These are phyloP conservation scores for Solanum chacoense DNA, from an alignment of 305 asterid species.

Conservation along the genomic window DNA sequence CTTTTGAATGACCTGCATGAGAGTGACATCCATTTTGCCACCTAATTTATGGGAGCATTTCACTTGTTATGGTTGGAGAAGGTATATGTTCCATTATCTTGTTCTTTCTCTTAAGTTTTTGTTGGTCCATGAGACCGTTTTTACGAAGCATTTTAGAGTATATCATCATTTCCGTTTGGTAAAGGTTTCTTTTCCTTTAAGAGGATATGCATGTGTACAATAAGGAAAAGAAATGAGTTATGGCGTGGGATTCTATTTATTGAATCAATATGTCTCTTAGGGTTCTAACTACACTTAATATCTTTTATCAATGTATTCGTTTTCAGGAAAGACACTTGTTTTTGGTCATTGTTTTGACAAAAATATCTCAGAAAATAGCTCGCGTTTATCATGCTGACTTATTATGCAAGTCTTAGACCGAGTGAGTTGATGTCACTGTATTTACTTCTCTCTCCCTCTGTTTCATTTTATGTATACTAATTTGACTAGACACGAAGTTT, in stretches of 20 bases:
- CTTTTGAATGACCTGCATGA: neutral
- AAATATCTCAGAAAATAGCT: neutral
- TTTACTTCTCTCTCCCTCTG: neutral
- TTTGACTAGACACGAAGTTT: neutral
- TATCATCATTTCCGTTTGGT: neutral
- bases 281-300: neutral
- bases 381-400: neutral
- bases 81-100: neutral
- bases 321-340: neutral
- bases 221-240: neutral
- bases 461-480: neutral
- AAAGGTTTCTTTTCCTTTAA: neutral
- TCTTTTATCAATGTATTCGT: neutral
- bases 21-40: neutral
- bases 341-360: neutral
- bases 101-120: neutral
- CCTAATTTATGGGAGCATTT: neutral
- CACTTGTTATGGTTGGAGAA: neutral
- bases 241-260: neutral
- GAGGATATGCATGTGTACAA: neutral
- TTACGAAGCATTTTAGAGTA: neutral
- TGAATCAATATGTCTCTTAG: neutral
- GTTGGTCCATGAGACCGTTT: neutral
- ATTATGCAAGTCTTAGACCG: neutral
- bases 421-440: neutral